Conservation (phyloP, 371 early-diverging fungal genomes). For the Sanchytrium tribonematis region DNA sequence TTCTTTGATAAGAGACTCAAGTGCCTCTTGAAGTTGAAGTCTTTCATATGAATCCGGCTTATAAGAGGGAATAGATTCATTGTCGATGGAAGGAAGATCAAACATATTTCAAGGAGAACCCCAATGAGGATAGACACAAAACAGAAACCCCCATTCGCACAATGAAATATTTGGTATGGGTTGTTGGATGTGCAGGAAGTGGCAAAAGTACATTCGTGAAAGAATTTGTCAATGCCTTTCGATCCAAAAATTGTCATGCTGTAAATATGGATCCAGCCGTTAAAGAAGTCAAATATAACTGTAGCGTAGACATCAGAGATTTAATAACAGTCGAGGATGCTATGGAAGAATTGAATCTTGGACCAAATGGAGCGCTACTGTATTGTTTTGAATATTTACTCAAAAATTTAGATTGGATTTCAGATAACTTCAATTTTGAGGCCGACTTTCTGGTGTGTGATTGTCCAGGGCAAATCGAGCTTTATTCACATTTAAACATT, state of each 20-base stretch:
- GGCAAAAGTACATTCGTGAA: neutral
- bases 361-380: constrained; percentile 95
- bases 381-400: constrained; percentile 80
- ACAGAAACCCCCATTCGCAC: too few relatives aligned
- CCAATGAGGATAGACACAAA: too few relatives aligned
- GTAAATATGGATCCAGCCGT: constrained; percentile 98
- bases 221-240: neutral
- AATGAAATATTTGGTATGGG: neutral
- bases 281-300: constrained; percentile 66
- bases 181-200: neutral
- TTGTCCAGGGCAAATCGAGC: constrained; percentile 98
- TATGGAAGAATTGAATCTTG: constrained; percentile 84
- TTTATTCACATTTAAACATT: constrained; percentile 91
- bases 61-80: neutral
- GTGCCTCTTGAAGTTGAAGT: neutral
- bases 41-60: neutral
- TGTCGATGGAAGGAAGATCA: neutral
- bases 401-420: constrained; percentile 84
- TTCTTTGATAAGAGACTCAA: neutral
- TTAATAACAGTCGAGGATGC: constrained; percentile 86
- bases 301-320: constrained; percentile 76
- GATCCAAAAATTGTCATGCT: constrained; percentile 21
- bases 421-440: constrained; percentile 63
- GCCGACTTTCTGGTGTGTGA: constrained; percentile 92
- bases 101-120: constrained; percentile 1